Evolutionary conservation across 192 early-diverging fungal species (phyloP).

Genomic region (Phycomyces blakesleeanus): DNA sequence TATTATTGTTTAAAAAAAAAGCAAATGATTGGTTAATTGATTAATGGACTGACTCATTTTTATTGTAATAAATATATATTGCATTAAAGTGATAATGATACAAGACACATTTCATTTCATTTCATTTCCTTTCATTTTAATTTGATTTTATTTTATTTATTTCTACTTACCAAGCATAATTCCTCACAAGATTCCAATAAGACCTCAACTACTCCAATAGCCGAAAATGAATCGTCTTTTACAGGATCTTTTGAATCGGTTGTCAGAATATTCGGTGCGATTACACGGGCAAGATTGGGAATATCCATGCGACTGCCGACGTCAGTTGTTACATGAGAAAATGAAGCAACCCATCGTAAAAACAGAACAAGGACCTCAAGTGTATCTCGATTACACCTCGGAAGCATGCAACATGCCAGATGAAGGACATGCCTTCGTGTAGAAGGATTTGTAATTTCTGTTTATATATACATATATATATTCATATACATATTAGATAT

Average conservation of each 20-base stretch:
- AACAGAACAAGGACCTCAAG: constrained; percentile 85
- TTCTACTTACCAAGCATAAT: constrained; percentile 62
- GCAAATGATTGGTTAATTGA: too few relatives aligned
- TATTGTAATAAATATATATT: too few relatives aligned
- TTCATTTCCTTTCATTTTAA: too few relatives aligned
- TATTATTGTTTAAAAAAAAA: background rate
- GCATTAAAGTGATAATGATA: too few relatives aligned
- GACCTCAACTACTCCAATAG: constrained; percentile 64
- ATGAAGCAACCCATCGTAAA: constrained; percentile 78
- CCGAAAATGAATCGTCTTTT: constrained; percentile 70
- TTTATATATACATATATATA: too few relatives aligned
- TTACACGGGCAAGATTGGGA: constrained; percentile 87
- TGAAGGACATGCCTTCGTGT: constrained; percentile 70
- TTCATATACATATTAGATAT: too few relatives aligned
- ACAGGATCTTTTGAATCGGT: constrained; percentile 79
- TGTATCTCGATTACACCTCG: constrained; percentile 86
- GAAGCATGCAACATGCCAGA: constrained; percentile 77
- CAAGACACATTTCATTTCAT: too few relatives aligned
- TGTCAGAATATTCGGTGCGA: constrained; percentile 91
- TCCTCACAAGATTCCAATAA: constrained; percentile 60
- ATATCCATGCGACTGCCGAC: constrained; percentile 90
- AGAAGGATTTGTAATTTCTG: constrained; percentile 48
- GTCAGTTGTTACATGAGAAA: constrained; percentile 65
- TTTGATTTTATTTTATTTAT: background rate
- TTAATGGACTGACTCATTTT: too few relatives aligned